These are phyloP conservation scores for Saitozyma podzolica DNA, from an alignment of 768 basidiomycete species.

Conservation along the genomic window DNA sequence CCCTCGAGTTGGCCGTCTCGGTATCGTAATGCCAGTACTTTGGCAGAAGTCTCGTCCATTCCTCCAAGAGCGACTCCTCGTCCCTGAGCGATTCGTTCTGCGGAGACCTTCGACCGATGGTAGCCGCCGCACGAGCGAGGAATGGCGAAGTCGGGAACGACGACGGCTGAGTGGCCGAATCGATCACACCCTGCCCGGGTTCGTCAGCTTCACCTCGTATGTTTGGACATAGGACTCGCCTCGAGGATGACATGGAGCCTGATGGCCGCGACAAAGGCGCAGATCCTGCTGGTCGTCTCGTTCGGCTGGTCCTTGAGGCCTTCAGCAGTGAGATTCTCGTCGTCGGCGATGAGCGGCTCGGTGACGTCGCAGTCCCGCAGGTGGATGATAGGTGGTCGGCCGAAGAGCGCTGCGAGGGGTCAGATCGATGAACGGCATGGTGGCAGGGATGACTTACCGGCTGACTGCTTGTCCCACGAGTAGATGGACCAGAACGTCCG, in stretches of 20 bases:
- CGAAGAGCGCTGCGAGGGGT: slow-evolving; percentile 59
- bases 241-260: slow-evolving; percentile 85
- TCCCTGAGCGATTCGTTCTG: slow-evolving; percentile 55
- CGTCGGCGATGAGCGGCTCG: slow-evolving; percentile 80
- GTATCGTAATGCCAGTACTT: slow-evolving; percentile 75
- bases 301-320: slow-evolving; percentile 63
- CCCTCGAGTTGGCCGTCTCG: slow-evolving; percentile 77
- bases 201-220: not conserved
- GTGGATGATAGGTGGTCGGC: slow-evolving; percentile 80
- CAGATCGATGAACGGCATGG: not conserved
- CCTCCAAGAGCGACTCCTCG: slow-evolving; percentile 77
- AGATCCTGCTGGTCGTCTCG: slow-evolving; percentile 72
- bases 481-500: slow-evolving; percentile 97
- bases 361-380: slow-evolving; percentile 88
- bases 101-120: slow-evolving; percentile 61
- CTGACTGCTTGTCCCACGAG: slow-evolving; percentile 91
- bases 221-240: slow-evolving; percentile 26
- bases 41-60: slow-evolving; percentile 71
- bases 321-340: slow-evolving; percentile 81
- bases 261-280: slow-evolving; percentile 73
- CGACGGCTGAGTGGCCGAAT: slow-evolving; percentile 65
- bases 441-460: slow-evolving; percentile 58
- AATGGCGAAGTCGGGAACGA: slow-evolving; percentile 73
- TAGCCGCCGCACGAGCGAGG: slow-evolving; percentile 67
- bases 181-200: slow-evolving; percentile 63